Base-by-base conservation (phyloP, 1,284 basidiomycete genomes). In the Cryptococcus sp. region DNA sequence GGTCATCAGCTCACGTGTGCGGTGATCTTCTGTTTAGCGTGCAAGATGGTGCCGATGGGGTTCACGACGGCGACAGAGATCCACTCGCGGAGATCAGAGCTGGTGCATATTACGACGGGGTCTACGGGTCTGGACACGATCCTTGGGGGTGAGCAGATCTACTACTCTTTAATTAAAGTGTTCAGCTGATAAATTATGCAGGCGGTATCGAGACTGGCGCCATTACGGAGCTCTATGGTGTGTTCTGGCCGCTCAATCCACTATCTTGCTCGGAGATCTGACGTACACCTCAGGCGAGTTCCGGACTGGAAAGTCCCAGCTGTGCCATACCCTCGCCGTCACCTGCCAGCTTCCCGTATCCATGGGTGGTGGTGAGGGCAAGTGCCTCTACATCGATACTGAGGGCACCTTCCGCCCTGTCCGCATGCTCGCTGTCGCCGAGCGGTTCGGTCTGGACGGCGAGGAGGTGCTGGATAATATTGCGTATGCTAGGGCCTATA, bases 351-450 rank as follows among this genome's bases (percentile, higher is more conserved):
- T 98, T 8, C 96, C 96, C 0, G 88, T 95, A 46, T 88, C 86
- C 66, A 97, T 98, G 94, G 96, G 96, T 24, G 96, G 96, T 33
- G 96, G 96, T 6, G 96, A 98, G 77, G 96, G 96, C 49, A 99
- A 99, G 79, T 98, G 95, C 71, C 80, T 98, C 47, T 99, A 95
- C 78, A 98, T 99, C 78, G 96, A 99, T 76, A 98, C 96, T 0
- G 95, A 99, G 73, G 94, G 94, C 11, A 98, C 96, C 3, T 99
- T 99, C 82, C 91, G 96, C 64, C 96, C 96, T 16, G 89, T 91
- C 38, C 90, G 96, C 58, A 81, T 98, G 53, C 82, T 98, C 33
- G 90, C 95, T 0, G 92, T 96, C 4, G 95, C 96, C 1, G 95
- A 98, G 79, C 83, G 96, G 51, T 94, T 88, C 71, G 96, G 96